phyloP scores from a whole-genome alignment of 306 rosid genomes.

The Trichosanthes truncata region DNA sequence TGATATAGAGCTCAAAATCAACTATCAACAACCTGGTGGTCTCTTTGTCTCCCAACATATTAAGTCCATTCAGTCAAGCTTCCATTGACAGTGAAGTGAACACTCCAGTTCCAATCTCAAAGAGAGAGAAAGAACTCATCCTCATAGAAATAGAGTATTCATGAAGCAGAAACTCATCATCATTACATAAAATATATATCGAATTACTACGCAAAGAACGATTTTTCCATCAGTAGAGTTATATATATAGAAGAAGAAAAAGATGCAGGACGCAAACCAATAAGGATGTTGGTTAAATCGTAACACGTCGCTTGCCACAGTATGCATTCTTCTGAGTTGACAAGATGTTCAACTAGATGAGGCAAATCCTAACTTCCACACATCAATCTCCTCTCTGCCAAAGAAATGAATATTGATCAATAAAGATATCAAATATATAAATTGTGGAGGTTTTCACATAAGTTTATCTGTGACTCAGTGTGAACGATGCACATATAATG shows the following conservation, averaged over 20 bases:
- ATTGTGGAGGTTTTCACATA: too few relatives aligned
- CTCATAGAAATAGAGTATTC: neutral
- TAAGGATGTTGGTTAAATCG: conserved; percentile 6
- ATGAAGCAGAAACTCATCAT: neutral
- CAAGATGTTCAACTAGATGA: neutral
- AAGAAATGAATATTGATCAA: neutral
- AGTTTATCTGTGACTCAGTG: neutral
- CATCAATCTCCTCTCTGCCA: conserved; percentile 9
- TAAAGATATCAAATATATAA: neutral
- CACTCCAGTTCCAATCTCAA: neutral
- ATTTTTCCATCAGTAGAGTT: neutral
- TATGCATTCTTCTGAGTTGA: neutral
- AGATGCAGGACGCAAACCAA: conserved; percentile 16
- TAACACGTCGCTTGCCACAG: neutral
- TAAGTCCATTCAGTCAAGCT: neutral
- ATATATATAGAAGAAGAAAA: neutral
- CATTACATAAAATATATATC: neutral
- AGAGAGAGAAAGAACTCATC: neutral
- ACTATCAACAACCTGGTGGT: neutral
- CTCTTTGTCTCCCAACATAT: neutral
- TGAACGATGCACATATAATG: neutral
- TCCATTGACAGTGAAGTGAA: neutral
- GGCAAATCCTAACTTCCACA: neutral
- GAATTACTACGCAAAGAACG: neutral
- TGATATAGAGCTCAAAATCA: neutral